Conservation (phyloP, 2,329 filamentous ascomycete genomes). For the Botrytis paeoniae region DNA sequence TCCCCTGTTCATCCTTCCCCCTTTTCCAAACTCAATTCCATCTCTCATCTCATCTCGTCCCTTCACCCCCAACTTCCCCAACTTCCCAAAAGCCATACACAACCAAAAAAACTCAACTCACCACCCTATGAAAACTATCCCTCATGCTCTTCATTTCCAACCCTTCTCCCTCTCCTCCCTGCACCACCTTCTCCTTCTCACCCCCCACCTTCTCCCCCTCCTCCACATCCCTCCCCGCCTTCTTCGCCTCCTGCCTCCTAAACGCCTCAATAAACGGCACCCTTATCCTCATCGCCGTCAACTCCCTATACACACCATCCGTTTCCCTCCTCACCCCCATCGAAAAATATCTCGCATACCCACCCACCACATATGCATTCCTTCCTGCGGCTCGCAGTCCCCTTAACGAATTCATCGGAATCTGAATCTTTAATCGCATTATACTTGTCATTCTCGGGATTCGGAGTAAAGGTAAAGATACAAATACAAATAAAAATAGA, state of each 20-base stretch:
- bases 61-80: too few species aligned
- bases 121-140: constrained; percentile 63
- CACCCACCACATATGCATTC: too few species aligned
- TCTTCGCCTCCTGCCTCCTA: constrained; percentile 46
- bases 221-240: constrained; percentile 48
- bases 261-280: constrained; percentile 69
- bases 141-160: constrained; percentile 54
- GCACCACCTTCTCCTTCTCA: not conserved
- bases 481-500: too few species aligned
- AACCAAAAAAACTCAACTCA: too few species aligned
- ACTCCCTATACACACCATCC: constrained; percentile 55
- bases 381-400: too few species aligned
- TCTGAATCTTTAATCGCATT: too few species aligned
- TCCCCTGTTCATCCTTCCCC: too few species aligned
- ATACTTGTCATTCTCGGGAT: too few species aligned
- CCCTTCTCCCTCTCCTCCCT: constrained; percentile 11
- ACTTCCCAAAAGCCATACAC: too few species aligned
- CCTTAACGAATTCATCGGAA: too few species aligned
- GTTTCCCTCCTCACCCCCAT: not conserved
- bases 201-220: constrained; percentile 57
- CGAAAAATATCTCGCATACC: not conserved
- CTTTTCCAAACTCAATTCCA: not conserved
- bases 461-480: too few species aligned
- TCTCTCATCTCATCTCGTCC: not conserved
- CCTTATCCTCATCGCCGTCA: constrained; percentile 58